A percentile compares a stretch with the other conserved stretches of the same genome.
These are phyloP conservation scores for Tolypocladium endophyticum DNA, from an alignment of 2,329 filamentous ascomycete species.

Conservation along the genomic window DNA sequence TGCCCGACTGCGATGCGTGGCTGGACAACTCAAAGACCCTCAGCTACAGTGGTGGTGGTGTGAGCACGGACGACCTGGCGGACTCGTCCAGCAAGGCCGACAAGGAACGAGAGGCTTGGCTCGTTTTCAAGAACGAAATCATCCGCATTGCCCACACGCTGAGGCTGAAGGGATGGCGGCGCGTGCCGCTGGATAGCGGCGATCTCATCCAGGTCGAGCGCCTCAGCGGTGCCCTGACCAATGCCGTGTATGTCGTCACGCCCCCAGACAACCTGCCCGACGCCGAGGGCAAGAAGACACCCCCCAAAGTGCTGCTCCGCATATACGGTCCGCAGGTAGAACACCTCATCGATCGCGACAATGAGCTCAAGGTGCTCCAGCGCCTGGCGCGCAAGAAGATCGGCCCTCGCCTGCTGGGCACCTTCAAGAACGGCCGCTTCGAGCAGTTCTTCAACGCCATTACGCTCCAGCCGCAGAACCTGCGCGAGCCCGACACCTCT, in stretches of 20 bases:
- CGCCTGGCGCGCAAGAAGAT: conserved; percentile 87
- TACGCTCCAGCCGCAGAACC: conserved; percentile 64
- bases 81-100: conserved; percentile 46
- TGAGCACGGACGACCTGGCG: conserved; percentile 30
- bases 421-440: conserved; percentile 89
- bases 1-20: conserved; percentile 73
- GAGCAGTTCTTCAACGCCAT: conserved; percentile 87
- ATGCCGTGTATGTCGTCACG: conserved; percentile 89
- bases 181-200: conserved; percentile 62
- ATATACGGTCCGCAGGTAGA: conserved; percentile 94
- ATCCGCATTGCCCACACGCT: conserved; percentile 82
- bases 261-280: conserved; percentile 55
- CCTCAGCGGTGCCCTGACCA: conserved; percentile 85
- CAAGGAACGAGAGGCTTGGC: conserved; percentile 70
- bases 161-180: conserved; percentile 82
- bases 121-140: conserved; percentile 85
- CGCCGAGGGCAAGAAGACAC: conserved; percentile 31
- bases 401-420: conserved; percentile 80
- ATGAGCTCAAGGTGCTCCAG: conserved; percentile 75
- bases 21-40: conserved; percentile 88
- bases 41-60: conserved; percentile 50
- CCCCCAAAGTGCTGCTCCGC: conserved; percentile 68
- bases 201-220: conserved; percentile 60
- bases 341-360: conserved; percentile 88
- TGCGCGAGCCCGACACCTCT: conserved; percentile 74